phyloP scores from a whole-genome alignment of 192 early-diverging fungal genomes.

The Coemansia sp. region DNA sequence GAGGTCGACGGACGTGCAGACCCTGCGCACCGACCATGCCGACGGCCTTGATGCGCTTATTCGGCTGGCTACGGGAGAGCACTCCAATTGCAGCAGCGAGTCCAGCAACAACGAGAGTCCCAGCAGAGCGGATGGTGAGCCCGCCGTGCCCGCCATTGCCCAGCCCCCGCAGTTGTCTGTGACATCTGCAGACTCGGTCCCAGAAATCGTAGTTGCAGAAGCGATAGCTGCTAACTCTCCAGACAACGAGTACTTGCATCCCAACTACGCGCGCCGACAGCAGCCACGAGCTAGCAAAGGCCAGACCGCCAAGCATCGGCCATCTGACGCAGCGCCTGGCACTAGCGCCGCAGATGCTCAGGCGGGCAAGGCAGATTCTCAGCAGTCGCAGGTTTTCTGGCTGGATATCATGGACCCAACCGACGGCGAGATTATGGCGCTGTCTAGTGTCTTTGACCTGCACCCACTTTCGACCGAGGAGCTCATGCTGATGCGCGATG shows the following conservation, averaged over 20 bases:
- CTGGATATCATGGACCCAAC: slow-evolving; percentile 71
- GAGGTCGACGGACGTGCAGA: slow-evolving; percentile 56
- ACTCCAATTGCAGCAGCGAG: not conserved
- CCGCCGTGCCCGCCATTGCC: not conserved
- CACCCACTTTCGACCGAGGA: slow-evolving; percentile 89
- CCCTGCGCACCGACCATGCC: slow-evolving; percentile 50
- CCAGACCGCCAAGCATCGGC: not conserved
- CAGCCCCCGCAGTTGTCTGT: slow-evolving; percentile 33
- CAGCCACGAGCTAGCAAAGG: not conserved
- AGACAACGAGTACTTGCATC: slow-evolving; percentile 32
- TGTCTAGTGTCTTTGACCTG: slow-evolving; percentile 66
- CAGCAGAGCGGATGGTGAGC: not conserved
- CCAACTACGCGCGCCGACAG: slow-evolving; percentile 30
- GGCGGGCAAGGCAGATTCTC: not conserved
- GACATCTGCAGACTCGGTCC: slow-evolving; percentile 27
- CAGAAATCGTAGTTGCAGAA: not conserved
- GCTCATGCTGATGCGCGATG: slow-evolving; percentile 84
- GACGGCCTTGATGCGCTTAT: slow-evolving; percentile 38
- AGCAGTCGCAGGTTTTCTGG: slow-evolving; percentile 57
- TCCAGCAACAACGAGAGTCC: not conserved
- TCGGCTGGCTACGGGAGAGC: slow-evolving; percentile 20
- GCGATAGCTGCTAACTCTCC: not conserved
- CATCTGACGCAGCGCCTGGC: not conserved
- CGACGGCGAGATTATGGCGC: slow-evolving; percentile 59
- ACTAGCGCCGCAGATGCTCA: not conserved